Percentiles rank a stretch among this genome's conserved stretches.
Evolutionary conservation across 2,329 filamentous ascomycete species (phyloP).

Genomic region (Zymoseptoria pseudotritici): DNA sequence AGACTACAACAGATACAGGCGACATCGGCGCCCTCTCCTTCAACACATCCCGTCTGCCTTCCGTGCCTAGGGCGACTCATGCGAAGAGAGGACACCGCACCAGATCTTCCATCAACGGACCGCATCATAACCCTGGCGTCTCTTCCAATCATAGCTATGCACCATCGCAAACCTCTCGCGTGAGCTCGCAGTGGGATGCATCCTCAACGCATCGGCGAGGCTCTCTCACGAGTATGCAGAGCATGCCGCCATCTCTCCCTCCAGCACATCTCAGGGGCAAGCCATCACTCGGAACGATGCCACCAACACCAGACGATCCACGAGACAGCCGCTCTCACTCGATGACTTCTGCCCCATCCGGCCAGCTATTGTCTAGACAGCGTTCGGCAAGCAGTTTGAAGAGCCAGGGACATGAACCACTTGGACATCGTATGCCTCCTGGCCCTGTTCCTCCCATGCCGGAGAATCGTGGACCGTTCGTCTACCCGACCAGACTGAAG

Average conservation of each 20-base stretch:
- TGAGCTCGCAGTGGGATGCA: conserved; percentile 33
- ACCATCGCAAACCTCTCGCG: conserved; percentile 36
- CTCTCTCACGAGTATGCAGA: conserved; percentile 36
- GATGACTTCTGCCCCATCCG: conserved; percentile 32
- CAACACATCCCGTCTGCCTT: conserved; percentile 32
- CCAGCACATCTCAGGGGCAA: conserved; percentile 15
- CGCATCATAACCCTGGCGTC: conserved; percentile 23
- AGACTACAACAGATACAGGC: conserved; percentile 43
- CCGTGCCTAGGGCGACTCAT: conserved; percentile 30
- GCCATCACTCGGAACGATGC: conserved; percentile 14
- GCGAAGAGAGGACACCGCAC: conserved; percentile 30
- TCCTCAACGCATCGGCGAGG: conserved; percentile 33
- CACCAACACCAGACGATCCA: conserved; percentile 17
- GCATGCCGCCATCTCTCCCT: conserved; percentile 35
- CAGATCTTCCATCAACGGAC: conserved; percentile 31
- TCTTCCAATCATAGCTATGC: conserved; percentile 29
- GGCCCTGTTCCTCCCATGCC: conserved; percentile 27
- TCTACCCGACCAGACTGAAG: conserved; percentile 36
- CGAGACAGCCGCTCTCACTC: conserved; percentile 39
- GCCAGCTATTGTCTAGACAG: conserved; percentile 33
- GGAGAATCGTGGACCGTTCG: conserved; percentile 33
- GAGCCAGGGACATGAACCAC: conserved; percentile 31
- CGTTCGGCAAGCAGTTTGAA: conserved; percentile 41
- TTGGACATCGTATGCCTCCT: conserved; percentile 25
- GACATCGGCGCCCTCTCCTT: conserved; percentile 37